Evolutionary conservation across 2,329 filamentous ascomycete genomes (phyloP).

Genomic region (Pseudogymnoascus sp.): DNA sequence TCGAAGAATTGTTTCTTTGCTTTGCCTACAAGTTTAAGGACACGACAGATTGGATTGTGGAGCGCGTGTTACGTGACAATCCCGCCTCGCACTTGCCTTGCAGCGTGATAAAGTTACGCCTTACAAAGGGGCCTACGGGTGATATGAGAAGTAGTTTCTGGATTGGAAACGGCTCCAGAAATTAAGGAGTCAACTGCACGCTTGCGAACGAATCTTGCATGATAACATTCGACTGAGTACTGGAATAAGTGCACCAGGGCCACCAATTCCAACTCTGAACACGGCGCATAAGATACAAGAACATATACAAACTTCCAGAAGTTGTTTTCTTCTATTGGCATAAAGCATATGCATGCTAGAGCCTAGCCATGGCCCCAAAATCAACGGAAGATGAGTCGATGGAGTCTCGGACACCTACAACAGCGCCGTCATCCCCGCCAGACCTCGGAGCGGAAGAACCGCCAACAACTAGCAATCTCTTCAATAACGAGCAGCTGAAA

Average conservation of each 20-base stretch:
- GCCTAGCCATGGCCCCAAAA: constrained; percentile 1
- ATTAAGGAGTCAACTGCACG: background rate
- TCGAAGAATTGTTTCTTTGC: background rate
- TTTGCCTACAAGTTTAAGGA: background rate
- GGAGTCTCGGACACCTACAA: constrained; percentile 8
- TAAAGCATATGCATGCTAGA: background rate
- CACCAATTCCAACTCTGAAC: background rate
- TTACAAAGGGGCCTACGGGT: background rate
- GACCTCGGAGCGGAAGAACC: background rate
- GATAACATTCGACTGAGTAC: background rate
- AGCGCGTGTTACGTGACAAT: background rate
- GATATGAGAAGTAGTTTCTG: background rate
- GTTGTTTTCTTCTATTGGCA: background rate
- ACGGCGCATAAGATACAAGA: background rate
- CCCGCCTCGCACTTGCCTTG: background rate
- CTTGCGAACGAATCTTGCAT: background rate
- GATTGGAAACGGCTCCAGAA: background rate
- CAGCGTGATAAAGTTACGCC: background rate
- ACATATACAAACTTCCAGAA: background rate
- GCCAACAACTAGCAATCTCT: background rate
- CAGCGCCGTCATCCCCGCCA: constrained; percentile 6
- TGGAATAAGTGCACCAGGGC: background rate
- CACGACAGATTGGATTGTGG: background rate
- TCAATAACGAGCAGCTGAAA: constrained; percentile 19
- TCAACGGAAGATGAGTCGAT: background rate